A percentile compares a stretch with the other conserved stretches of the same genome.
These are phyloP conservation scores for Phytophthora macrochlamydospora DNA, from an alignment of 352 stramenopile species.

Conservation along the genomic window DNA sequence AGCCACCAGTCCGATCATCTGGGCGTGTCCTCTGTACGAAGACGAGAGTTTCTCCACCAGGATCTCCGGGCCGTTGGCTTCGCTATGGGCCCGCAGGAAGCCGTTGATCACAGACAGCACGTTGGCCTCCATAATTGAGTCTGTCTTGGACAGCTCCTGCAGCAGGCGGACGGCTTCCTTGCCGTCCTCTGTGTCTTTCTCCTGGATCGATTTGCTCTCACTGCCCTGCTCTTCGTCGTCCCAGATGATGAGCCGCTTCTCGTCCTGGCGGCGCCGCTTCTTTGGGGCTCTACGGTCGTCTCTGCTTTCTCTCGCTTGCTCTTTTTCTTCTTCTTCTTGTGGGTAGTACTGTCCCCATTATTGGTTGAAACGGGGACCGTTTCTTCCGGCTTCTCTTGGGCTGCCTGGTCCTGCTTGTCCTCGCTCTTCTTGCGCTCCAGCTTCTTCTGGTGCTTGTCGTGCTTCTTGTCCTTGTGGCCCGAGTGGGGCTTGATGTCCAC, in stretches of 20 bases:
- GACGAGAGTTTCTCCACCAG: conserved; percentile 87
- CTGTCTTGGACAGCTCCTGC: conserved; percentile 67
- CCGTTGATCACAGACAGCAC: conserved; percentile 84
- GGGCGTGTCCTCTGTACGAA: conserved; percentile 84
- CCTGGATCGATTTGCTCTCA: conserved; percentile 41
- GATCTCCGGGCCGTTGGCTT: conserved; percentile 84
- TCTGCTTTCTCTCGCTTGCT: conserved; percentile 24
- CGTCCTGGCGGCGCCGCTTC: conserved; percentile 54
- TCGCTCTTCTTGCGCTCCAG: conserved; percentile 28
- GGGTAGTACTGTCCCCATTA: conserved; percentile 9
- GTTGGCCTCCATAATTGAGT: conserved; percentile 87
- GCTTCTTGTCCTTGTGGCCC: conserved; percentile 21
- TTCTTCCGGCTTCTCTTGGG: conserved; percentile 7
- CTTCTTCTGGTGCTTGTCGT: conserved; percentile 34
- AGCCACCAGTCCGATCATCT: conserved; percentile 87
- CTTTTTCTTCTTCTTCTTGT: conserved; percentile 61
- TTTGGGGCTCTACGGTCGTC: conserved; percentile 5
- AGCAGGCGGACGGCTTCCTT: conserved; percentile 78
- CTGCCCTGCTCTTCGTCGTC: conserved; percentile 68
- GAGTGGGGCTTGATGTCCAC: conserved; percentile 80
- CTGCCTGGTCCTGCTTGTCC: conserved; percentile 11
- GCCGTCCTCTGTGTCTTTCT: conserved; percentile 74
- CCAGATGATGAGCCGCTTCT: conserved; percentile 84
- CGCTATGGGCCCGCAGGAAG: conserved; percentile 79
- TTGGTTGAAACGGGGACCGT: neutral